These are phyloP conservation scores for Nothophaeocryptopus gaeumannii DNA, from an alignment of 2,329 filamentous ascomycete genomes.

Conservation along the genomic window DNA sequence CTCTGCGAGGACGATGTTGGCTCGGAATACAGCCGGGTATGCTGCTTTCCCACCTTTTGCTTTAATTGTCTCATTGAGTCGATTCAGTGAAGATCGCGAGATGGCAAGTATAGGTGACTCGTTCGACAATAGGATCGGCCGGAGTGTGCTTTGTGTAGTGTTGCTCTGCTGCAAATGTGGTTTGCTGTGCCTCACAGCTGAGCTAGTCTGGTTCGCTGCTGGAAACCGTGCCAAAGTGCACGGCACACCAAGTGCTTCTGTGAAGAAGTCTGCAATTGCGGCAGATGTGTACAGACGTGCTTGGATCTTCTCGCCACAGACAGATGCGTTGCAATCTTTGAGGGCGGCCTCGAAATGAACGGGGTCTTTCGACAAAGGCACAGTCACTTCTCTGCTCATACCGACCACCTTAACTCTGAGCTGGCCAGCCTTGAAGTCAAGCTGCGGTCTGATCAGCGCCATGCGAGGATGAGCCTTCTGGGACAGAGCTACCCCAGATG, in stretches of 20 bases:
- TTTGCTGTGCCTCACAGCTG: conserved; percentile 66
- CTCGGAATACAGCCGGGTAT: conserved; percentile 74
- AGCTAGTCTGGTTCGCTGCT: conserved; percentile 53
- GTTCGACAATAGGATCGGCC: conserved; percentile 78
- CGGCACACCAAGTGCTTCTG: conserved; percentile 68
- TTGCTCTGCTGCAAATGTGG: conserved; percentile 53
- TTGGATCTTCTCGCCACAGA: conserved; percentile 78
- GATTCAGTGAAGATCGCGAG: conserved; percentile 73
- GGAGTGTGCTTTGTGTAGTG: conserved; percentile 25
- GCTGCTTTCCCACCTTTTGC: conserved; percentile 62
- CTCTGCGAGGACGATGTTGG: conserved; percentile 75
- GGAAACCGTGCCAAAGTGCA: conserved; percentile 85
- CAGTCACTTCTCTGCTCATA: conserved; percentile 38
- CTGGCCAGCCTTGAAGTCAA: conserved; percentile 68
- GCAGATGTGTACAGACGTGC: conserved; percentile 67
- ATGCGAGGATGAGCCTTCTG: conserved; percentile 88
- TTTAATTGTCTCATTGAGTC: conserved; percentile 70
- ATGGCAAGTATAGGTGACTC: conserved; percentile 90
- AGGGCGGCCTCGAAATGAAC: conserved; percentile 48
- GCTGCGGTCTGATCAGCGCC: conserved; percentile 72
- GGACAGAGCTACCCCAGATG: conserved; percentile 77
- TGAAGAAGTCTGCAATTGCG: conserved; percentile 73
- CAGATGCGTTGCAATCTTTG: conserved; percentile 54
- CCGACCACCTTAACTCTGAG: conserved; percentile 56
- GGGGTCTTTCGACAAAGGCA: conserved; percentile 67